Evolutionary conservation across 768 basidiomycete species (phyloP).

Genomic region (Trametes cinnabarina): DNA sequence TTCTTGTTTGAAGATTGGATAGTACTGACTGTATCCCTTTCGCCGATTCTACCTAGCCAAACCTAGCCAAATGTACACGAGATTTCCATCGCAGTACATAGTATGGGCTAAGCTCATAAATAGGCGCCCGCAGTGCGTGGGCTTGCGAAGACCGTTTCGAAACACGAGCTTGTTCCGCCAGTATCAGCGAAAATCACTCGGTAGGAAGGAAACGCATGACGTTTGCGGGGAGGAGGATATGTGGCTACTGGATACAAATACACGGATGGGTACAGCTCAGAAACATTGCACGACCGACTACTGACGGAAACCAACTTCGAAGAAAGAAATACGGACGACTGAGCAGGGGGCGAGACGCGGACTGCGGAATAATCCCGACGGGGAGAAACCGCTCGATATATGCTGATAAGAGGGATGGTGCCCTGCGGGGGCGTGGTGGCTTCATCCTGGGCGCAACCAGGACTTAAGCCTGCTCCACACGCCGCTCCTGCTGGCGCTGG

Average conservation of each 20-base stretch:
- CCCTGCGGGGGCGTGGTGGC: not conserved
- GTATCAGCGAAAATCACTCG: no score
- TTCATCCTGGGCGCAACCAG: conserved; percentile 35
- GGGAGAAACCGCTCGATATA: not conserved
- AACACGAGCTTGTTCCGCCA: no score
- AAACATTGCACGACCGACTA: conserved; percentile 11
- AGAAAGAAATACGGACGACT: not conserved
- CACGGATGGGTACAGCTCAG: conserved; percentile 16
- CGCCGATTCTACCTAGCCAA: no score
- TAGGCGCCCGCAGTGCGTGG: no score
- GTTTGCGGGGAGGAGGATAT: not conserved
- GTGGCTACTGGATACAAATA: conserved; percentile 19
- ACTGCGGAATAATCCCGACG: not conserved
- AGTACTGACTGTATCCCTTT: conserved; percentile 3
- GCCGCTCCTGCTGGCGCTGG: conserved; percentile 7
- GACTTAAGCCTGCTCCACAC: conserved; percentile 43
- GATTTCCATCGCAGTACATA: no score
- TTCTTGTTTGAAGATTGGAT: not conserved
- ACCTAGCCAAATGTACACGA: no score
- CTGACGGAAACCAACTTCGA: not conserved
- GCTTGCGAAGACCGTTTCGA: no score
- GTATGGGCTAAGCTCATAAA: no score
- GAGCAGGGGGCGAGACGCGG: not conserved
- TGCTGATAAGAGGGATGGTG: not conserved
- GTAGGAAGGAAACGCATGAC: not conserved